phyloP scores from a whole-genome alignment of 116 monocot species.

The Thalassia testudinum region DNA sequence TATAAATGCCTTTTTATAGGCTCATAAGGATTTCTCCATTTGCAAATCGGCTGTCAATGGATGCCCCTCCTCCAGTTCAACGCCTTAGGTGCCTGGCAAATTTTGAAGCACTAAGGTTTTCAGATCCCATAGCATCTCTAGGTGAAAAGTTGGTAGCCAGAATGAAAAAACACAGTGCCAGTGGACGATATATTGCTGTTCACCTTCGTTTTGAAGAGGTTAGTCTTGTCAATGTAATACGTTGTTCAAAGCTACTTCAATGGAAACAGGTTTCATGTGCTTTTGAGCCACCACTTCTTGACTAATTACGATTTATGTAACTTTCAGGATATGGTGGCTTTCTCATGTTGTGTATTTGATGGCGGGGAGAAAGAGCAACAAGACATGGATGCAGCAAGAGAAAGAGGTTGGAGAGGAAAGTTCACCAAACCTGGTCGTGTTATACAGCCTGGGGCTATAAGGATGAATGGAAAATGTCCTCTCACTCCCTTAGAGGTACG shows the following conservation, averaged over 20 bases:
- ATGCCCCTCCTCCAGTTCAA: slow-evolving; percentile 74
- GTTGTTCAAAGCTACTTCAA: neutral
- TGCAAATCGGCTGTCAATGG: slow-evolving; percentile 85
- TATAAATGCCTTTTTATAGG: slow-evolving; percentile 21
- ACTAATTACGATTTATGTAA: neutral
- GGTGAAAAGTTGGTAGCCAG: slow-evolving; percentile 66
- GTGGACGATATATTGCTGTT: slow-evolving; percentile 78
- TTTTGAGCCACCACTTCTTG: neutral
- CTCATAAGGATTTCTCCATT: slow-evolving; percentile 96
- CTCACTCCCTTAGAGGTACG: slow-evolving; percentile 94
- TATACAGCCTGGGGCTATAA: slow-evolving; percentile 72
- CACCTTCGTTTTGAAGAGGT: slow-evolving; percentile 99
- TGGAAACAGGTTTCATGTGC: neutral
- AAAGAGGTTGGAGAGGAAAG: slow-evolving; percentile 96
- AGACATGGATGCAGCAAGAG: slow-evolving; percentile 65
- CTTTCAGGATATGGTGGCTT: slow-evolving; percentile 98
- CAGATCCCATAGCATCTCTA: slow-evolving; percentile 59
- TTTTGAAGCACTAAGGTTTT: slow-evolving; percentile 81
- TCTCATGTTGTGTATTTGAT: slow-evolving; percentile 95
- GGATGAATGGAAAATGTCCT: slow-evolving; percentile 96
- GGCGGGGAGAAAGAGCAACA: slow-evolving; percentile 77
- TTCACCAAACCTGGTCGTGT: slow-evolving; percentile 87
- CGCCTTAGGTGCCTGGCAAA: slow-evolving; percentile 88
- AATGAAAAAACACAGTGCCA: slow-evolving; percentile 59
- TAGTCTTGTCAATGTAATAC: neutral